Evolutionary conservation across 1,139 yeast species (phyloP).

Genomic region (Scheffersomyces parashehatae): DNA sequence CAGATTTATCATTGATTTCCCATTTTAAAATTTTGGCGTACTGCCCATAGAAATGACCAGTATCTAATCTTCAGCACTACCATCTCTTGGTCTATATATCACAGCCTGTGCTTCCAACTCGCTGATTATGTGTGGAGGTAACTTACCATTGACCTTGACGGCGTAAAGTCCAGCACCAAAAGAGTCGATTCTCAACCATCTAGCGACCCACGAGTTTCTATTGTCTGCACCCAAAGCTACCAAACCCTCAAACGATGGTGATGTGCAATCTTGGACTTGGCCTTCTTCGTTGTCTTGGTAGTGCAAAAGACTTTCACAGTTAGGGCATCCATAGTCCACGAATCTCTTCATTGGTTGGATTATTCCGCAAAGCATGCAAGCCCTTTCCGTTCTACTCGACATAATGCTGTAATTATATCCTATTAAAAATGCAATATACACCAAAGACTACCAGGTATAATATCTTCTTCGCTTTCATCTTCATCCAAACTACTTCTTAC

Average conservation of each 20-base stretch:
- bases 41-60: too few species aligned
- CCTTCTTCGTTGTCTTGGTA: slow-evolving; percentile 82
- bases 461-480: too few species aligned
- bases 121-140: slow-evolving; percentile 82
- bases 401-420: slow-evolving; percentile 18
- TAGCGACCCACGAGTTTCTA: slow-evolving; percentile 91
- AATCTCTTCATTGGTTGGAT: slow-evolving; percentile 77
- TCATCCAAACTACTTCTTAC: too few species aligned
- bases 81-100: slow-evolving; percentile 93
- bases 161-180: slow-evolving; percentile 92
- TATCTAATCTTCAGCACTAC: slow-evolving; percentile 76
- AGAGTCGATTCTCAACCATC: slow-evolving; percentile 92
- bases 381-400: slow-evolving; percentile 79
- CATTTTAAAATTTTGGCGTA: too few species aligned
- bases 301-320: slow-evolving; percentile 84
- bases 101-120: slow-evolving; percentile 73
- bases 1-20: too few species aligned
- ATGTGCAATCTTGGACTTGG: slow-evolving; percentile 86
- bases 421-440: not conserved
- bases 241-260: slow-evolving; percentile 94
- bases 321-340: slow-evolving; percentile 90
- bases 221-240: slow-evolving; percentile 86
- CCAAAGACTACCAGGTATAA: too few species aligned
- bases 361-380: slow-evolving; percentile 96
- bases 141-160: slow-evolving; percentile 85